Evolutionary conservation across 192 early-diverging fungal genomes (phyloP).

Genomic region (Glomus cerebriforme): DNA sequence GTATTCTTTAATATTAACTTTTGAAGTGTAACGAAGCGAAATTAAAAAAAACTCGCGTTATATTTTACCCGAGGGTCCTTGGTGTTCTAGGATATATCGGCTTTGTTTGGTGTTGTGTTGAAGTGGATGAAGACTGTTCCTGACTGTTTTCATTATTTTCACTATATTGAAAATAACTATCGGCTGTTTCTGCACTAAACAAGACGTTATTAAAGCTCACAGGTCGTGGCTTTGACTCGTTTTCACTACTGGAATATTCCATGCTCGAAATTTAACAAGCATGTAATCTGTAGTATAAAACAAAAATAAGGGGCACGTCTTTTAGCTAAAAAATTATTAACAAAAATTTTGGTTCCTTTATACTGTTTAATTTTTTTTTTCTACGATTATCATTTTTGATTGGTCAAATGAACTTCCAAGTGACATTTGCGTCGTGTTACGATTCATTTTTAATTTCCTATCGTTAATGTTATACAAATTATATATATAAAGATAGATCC

Average conservation of each 20-base stretch:
- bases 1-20: not conserved
- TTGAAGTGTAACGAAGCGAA: not conserved
- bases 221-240: not conserved
- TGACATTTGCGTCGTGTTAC: no score
- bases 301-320: no score
- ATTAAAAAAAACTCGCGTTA: not conserved
- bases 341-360: no score
- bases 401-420: no score
- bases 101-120: not conserved
- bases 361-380: no score
- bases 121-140: not conserved
- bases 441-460: no score
- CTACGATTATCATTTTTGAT: no score
- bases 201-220: not conserved
- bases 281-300: not conserved
- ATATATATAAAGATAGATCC: no score
- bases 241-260: not conserved
- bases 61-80: not conserved
- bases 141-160: not conserved
- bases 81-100: not conserved
- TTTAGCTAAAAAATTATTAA: no score
- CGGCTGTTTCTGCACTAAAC: not conserved
- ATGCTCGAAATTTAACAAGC: no score
- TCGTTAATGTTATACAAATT: no score
- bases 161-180: not conserved